These are phyloP conservation scores for Eucalyptus marginata DNA, from an alignment of 345 rosid genomes.

Conservation along the genomic window DNA sequence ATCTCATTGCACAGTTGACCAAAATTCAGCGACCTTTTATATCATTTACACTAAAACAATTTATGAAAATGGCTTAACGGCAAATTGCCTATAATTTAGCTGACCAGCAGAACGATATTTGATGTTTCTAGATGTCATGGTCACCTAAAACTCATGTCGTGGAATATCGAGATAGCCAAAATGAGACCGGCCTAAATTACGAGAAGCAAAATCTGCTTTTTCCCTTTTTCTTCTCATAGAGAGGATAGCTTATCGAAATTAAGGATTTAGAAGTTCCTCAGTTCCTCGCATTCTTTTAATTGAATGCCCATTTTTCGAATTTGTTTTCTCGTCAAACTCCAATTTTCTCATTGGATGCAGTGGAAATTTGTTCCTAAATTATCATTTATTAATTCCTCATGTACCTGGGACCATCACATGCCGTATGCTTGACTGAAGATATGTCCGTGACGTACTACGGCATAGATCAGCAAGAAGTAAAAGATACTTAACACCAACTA, in stretches of 20 bases:
- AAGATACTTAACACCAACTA: neutral
- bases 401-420: neutral
- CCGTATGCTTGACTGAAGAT: neutral
- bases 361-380: neutral
- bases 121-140: neutral
- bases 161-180: neutral
- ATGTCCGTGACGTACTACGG: neutral
- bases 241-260: neutral
- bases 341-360: neutral
- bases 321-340: neutral
- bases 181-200: neutral
- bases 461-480: neutral
- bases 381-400: neutral
- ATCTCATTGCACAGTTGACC: rapidly evolving
- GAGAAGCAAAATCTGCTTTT: neutral
- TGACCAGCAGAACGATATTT: neutral
- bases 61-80: neutral
- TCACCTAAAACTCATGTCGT: neutral
- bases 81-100: neutral
- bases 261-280: neutral
- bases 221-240: neutral
- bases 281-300: neutral
- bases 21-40: too few species aligned
- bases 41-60: neutral
- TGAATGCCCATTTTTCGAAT: neutral